phyloP scores from a whole-genome alignment of 495 filamentous ascomycete species.

The Margaritispora aquatica region DNA sequence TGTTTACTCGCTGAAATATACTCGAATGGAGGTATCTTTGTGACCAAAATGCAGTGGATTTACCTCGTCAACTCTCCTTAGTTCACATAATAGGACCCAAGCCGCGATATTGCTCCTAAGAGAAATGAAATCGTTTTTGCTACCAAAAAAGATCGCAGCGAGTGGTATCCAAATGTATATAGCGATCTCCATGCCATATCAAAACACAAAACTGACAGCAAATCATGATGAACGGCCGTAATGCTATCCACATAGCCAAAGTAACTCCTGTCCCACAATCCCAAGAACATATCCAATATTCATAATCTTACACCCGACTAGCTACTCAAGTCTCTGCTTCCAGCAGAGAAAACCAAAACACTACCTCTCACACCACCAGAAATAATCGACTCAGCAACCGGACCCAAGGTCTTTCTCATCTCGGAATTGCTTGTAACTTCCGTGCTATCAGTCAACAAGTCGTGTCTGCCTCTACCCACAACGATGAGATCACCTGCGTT shows the following conservation, averaged over 20 bases:
- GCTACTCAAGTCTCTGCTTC: slow-evolving; percentile 7
- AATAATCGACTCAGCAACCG: slow-evolving; percentile 57
- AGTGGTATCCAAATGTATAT: not conserved
- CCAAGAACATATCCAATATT: too few relatives aligned
- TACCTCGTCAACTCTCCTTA: too few relatives aligned
- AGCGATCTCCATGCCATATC: not conserved
- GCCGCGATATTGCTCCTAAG: not conserved
- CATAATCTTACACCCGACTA: not conserved
- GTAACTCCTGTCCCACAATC: not conserved
- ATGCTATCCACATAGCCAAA: too few relatives aligned
- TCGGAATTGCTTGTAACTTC: slow-evolving; percentile 36
- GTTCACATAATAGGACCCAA: too few relatives aligned
- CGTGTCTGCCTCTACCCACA: slow-evolving; percentile 50
- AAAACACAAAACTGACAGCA: not conserved
- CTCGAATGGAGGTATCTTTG: too few relatives aligned
- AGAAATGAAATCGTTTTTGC: not conserved
- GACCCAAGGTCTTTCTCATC: slow-evolving; percentile 58
- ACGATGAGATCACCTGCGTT: slow-evolving; percentile 79
- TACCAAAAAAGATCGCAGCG: not conserved
- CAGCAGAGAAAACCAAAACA: slow-evolving; percentile 73
- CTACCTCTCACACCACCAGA: slow-evolving; percentile 58
- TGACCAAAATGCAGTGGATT: too few relatives aligned
- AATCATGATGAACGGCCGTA: too few relatives aligned
- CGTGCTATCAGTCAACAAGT: slow-evolving; percentile 6
- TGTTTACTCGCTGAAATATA: too few relatives aligned